Conservation (phyloP, 108 stramenopile species). For the Skeletonema potamos region DNA sequence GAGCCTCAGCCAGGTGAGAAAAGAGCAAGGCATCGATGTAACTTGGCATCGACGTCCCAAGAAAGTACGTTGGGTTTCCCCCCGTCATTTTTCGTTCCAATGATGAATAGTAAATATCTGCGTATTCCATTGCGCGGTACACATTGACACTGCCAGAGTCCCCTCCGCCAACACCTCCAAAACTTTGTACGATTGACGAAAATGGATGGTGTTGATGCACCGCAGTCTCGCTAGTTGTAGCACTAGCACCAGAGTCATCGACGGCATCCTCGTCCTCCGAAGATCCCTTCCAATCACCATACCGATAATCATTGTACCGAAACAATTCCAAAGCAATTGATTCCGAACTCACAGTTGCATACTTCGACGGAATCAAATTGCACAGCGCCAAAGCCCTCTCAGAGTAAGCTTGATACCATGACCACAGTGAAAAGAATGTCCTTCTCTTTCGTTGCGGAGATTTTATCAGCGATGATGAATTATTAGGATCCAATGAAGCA, state of each 20-base stretch:
- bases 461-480: neutral
- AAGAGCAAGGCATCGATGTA: slow-evolving; percentile 62
- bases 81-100: slow-evolving; percentile 49
- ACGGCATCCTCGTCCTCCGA: neutral
- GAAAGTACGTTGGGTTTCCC: slow-evolving; percentile 21
- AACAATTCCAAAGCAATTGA: slow-evolving; percentile 28
- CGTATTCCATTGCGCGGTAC: slow-evolving; percentile 46
- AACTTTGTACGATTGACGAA: slow-evolving; percentile 12
- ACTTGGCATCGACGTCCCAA: slow-evolving; percentile 53
- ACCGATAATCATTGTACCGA: slow-evolving; percentile 27
- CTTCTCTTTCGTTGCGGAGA: neutral
- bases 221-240: neutral
- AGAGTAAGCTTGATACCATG: slow-evolving; percentile 59
- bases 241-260: no score
- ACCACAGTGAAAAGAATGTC: slow-evolving; percentile 31
- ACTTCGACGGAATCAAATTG: slow-evolving; percentile 16
- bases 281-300: neutral
- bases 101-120: slow-evolving; percentile 45
- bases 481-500: slow-evolving; percentile 41
- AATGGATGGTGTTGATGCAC: slow-evolving; percentile 26
- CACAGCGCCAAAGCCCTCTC: slow-evolving; percentile 48
- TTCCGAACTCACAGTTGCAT: neutral
- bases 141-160: slow-evolving; percentile 41
- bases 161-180: slow-evolving; percentile 25
- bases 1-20: slow-evolving; percentile 72